Evolutionary conservation across 78 protist species (phyloP).

Genomic region (Dictyostelium brefeldianum): DNA sequence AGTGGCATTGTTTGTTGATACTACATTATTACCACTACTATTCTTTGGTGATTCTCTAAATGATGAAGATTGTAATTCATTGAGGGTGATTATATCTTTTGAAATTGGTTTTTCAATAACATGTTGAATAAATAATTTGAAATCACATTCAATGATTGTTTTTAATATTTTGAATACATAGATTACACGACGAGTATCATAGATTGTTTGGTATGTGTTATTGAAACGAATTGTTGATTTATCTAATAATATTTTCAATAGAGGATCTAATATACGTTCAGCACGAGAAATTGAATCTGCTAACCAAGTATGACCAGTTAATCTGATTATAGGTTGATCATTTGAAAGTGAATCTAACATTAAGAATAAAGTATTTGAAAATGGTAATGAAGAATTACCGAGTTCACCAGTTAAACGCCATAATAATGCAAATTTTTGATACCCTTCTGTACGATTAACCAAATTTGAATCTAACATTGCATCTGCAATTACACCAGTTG

Average conservation of each 20-base stretch:
- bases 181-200: constrained; percentile 69
- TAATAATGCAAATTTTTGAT: constrained; percentile 76
- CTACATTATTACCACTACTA: not conserved
- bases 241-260: constrained; percentile 55
- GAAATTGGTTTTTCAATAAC: constrained; percentile 82
- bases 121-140: constrained; percentile 77
- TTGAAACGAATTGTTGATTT: constrained; percentile 61
- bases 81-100: constrained; percentile 38
- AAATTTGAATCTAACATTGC: constrained; percentile 64
- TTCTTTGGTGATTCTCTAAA: constrained; percentile 47
- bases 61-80: constrained; percentile 29
- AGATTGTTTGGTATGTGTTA: constrained; percentile 45
- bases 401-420: constrained; percentile 81
- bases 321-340: constrained; percentile 75
- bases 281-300: constrained; percentile 69
- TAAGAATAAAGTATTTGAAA: constrained; percentile 71
- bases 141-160: constrained; percentile 73
- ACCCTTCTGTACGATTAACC: constrained; percentile 31
- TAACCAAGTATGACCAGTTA: constrained; percentile 83
- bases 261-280: constrained; percentile 82
- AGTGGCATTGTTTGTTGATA: not conserved
- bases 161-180: constrained; percentile 72
- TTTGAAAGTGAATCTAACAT: constrained; percentile 79
- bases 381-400: constrained; percentile 46
- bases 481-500: constrained; percentile 50